Conservation (phyloP, 176 grass and related monocot species). For the Cenchrus fungigraminus region DNA sequence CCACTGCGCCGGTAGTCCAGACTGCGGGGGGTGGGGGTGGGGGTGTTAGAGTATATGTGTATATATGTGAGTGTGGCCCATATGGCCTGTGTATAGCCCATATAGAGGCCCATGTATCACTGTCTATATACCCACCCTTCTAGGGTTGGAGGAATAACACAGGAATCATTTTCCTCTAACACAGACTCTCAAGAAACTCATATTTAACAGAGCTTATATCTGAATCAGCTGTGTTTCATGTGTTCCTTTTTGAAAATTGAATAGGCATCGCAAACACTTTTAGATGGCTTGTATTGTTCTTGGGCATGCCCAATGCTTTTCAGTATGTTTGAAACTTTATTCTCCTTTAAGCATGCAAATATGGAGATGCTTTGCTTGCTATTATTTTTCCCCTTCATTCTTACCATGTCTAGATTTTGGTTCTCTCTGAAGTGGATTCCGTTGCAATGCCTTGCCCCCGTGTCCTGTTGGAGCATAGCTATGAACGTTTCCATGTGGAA, state of each 20-base stretch:
- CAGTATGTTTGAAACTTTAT: background rate
- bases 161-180: background rate
- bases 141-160: too few species aligned
- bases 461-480: background rate
- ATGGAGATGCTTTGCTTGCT: background rate
- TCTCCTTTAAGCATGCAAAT: background rate
- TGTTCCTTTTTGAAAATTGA: background rate
- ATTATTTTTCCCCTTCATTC: background rate
- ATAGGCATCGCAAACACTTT: conserved; percentile 16
- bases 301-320: background rate
- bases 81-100: too few species aligned
- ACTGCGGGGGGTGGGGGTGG: too few species aligned
- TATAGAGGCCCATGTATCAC: too few species aligned
- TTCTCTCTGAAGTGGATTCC: background rate
- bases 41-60: too few species aligned
- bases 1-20: too few species aligned
- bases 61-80: too few species aligned
- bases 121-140: too few species aligned
- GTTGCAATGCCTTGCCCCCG: background rate
- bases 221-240: background rate
- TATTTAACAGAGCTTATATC: background rate
- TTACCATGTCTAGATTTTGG: background rate
- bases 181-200: conserved; percentile 22
- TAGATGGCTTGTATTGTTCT: background rate
- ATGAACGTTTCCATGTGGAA: background rate